Base-by-base conservation (phyloP, 768 basidiomycete species). In the Calocybe gangraenosa region DNA sequence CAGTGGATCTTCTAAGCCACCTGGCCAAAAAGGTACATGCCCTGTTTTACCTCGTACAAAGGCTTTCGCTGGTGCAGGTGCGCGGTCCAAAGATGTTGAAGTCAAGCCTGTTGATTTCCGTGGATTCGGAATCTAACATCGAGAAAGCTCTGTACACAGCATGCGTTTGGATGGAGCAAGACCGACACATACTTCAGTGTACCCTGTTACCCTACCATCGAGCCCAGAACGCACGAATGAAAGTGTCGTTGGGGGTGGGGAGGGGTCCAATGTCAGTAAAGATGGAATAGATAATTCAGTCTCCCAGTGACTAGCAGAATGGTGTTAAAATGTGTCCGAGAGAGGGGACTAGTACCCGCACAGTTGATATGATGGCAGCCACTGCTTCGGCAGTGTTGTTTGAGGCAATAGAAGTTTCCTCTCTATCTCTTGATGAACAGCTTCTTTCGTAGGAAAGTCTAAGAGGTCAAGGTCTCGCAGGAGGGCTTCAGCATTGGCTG, bases 31-130 rank as follows among this genome's bases (percentile, higher is more conserved):
- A 1, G 96, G 96, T 7, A 94, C 80, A 65, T 94, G 81, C 35
- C 87, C 87, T 17, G 92, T 87, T 65, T 95, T 96, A 36, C 96
- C 96, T 46, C 94, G 74, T 15, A 98, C 93, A 64, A 98, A 98
- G 44, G 79, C 84, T 43, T 79, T 75, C 46, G 73, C 75, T 0
- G 85, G 77, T 11, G 82, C 91, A 7, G 93, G 94, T 2, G 89
- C 87, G 40, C 95, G 81, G 49, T 85, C 79, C 47, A 94, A 65
- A 21, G 90, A 89, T 1, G 89, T 92, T 9, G 93, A 96, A 1
- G 84, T 90, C 3, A 89, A 69, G 14, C 89, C 88, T 13, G 82
- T 84, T 14, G 76, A 61, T n/a, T 74, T 58, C 37, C 73, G 77
- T 25, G 73, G 65, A 54, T 77, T 78, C 19, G 75, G 65, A 3